Base-by-base conservation (phyloP, 768 basidiomycete species). In the Amanita jacksonii region DNA sequence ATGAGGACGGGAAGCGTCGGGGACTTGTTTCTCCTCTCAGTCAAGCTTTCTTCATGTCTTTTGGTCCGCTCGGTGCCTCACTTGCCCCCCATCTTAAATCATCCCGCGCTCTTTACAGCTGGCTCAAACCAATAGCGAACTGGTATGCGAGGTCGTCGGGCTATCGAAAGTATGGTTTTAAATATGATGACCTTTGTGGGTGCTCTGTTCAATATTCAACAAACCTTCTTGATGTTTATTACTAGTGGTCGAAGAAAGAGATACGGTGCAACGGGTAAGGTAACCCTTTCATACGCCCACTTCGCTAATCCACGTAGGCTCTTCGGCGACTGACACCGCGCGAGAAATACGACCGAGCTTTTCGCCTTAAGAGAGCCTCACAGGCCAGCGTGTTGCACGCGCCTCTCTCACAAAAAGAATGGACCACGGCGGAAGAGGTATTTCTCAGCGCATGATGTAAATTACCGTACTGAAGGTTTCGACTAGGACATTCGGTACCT, bases 101-200 rank as follows among this genome's bases (percentile, higher is more conserved):
- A 35, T 81, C 78, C 20, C 76, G 77, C 54, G 72, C 77, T 18
- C 72, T 96, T 45, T 73, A 72, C 59, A 72, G 66, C 48, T 70
- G 75, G 65, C 52, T 94, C 50, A 81, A 78, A 48, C 91, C 91
- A 45, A 38, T 96, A 45, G 86, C 91, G 6, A 70, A 75, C 52
- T 84, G 81, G 76, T 97, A 96, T 58, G 82, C 82, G 54, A 61
- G 84, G 59, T 65, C 81, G 43, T 62, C 82, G 30, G 91, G 93
- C 31, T 87, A 92, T 73, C 77, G 94, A 53, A 73, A 80, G 57
- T 72, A 87, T 57, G 94, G 94, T 52, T 77, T 97, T 65, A 79
- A 75, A 57, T 93, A 96, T 61, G 94, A 99, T 62, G 94, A 99
- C 73, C 77, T 99, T 57, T 70, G 88, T 91, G 53, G 63, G 88